A percentile compares a stretch with the other conserved stretches of the same genome.
These are phyloP conservation scores for Dactylellina parvicollis DNA, from an alignment of 2,329 filamentous ascomycete genomes.

Conservation along the genomic window DNA sequence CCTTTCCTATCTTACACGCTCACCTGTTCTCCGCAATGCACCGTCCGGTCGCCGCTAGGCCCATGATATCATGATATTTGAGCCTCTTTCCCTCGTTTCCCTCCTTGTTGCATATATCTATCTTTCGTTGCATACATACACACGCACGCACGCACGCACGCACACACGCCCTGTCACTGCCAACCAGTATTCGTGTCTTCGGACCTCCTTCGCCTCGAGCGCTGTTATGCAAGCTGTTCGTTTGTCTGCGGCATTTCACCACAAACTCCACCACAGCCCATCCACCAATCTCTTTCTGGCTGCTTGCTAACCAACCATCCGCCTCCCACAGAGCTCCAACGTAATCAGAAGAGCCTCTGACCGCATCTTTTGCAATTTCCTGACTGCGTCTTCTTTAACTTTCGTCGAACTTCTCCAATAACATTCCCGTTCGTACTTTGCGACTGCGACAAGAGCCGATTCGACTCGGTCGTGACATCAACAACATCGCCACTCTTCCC, in stretches of 20 bases:
- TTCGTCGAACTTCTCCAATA: constrained; percentile 12
- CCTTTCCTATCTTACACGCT: background rate
- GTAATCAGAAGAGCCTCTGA: constrained; percentile 53
- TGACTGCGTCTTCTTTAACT: constrained; percentile 31
- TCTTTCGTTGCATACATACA: constrained; percentile 12
- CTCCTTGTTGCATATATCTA: constrained; percentile 20
- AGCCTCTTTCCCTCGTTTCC: constrained; percentile 38
- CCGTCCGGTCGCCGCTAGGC: constrained; percentile 21
- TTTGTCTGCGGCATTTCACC: constrained; percentile 55
- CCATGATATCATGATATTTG: constrained; percentile 46
- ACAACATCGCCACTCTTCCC: constrained; percentile 1
- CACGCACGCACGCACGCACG: background rate
- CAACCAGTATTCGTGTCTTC: constrained; percentile 31
- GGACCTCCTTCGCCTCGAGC: constrained; percentile 42
- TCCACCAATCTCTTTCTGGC: constrained; percentile 53
- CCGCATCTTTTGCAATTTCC: constrained; percentile 38
- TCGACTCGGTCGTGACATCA: background rate
- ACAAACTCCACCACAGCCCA: constrained; percentile 6
- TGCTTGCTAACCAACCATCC: constrained; percentile 54
- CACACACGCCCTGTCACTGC: constrained; percentile 34
- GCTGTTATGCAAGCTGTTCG: constrained; percentile 53
- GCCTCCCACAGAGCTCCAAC: constrained; percentile 54
- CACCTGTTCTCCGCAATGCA: constrained; percentile 23
- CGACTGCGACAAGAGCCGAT: constrained; percentile 28
- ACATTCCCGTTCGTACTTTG: background rate